Evolutionary conservation across 169 alveolate species (phyloP), one percentile per base, ranked within the genome.

Genomic region (Plasmodium malariae): DNA sequence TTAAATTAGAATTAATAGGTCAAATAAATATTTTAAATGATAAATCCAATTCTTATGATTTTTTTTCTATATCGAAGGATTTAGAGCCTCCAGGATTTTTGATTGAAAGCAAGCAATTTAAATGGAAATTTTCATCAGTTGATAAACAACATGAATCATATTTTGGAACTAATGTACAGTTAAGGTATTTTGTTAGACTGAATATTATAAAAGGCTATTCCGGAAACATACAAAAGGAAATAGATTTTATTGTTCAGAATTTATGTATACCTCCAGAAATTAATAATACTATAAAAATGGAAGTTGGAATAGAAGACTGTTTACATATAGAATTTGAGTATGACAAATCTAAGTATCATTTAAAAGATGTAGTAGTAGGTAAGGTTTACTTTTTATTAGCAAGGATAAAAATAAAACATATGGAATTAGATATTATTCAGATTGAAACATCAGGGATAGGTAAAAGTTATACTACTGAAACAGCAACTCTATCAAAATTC

Each of bases 261-360:
- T 78, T 97, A 7, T 92, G 94, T 65, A 87, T 94, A 0, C 98
- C 97, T 12, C 98, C 99, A 0, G 97, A 95, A 72, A 94, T 94
- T 24, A 96, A 97, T 89, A 95, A 96, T 70, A 95, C 98, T 9
- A 96, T 98, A 62, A 98, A 97, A 89, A 98, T 97, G 99, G 99
- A 98, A 94, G 97, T 95, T 40, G 99, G 99, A 21, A 98, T 99
- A 24, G 99, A 99, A 94, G 99, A 98, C 51, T 97, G 99, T 89
- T 94, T 99, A 63, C 99, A 98, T 88, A 97, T 98, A 24, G 99
- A 97, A 91, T 98, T 98, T 76, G 99, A 97, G 93, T 93, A 93
- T 80, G 97, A 98, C 91, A 97, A 97, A 80, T 95, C 98, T 6
- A 95, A 97, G 55, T 99, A 97, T 88, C 99, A 98, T 91, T 92